Evolutionary conservation across 768 basidiomycete genomes (phyloP).

Genomic region (Leucogyrophana mollusca): DNA sequence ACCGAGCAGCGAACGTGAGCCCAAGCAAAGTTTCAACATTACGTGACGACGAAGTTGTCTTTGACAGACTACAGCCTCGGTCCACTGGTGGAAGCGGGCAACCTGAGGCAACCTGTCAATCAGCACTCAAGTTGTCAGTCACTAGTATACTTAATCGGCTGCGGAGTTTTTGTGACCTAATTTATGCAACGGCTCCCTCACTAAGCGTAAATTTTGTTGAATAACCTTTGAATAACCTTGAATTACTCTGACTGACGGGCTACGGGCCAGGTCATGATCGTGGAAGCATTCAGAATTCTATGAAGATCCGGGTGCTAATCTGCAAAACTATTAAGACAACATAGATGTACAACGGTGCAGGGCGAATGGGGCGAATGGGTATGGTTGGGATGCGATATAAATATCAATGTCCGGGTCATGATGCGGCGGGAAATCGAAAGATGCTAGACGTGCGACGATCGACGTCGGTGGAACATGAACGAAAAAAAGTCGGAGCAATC

Average conservation of each 20-base stretch:
- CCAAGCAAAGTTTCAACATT: too few relatives aligned
- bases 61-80: too few relatives aligned
- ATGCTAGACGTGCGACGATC: conserved; percentile 24
- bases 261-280: background rate
- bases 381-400: conserved; percentile 7
- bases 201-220: background rate
- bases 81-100: too few relatives aligned
- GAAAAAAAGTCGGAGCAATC: background rate
- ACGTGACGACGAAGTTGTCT: too few relatives aligned
- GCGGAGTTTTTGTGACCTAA: too few relatives aligned
- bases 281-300: too few relatives aligned
- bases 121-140: too few relatives aligned
- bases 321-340: conserved; percentile 18
- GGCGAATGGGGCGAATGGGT: conserved; percentile 12
- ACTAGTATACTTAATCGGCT: too few relatives aligned
- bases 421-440: conserved; percentile 16
- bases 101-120: too few relatives aligned
- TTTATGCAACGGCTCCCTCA: background rate
- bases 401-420: conserved; percentile 21
- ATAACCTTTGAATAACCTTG: too few relatives aligned
- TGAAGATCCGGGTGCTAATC: too few relatives aligned
- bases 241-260: background rate
- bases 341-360: conserved; percentile 20
- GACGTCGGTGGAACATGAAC: conserved; percentile 14
- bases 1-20: too few relatives aligned